These are phyloP conservation scores for Schizonepeta tenuifolia DNA, from an alignment of 257 asterid genomes.

Conservation along the genomic window DNA sequence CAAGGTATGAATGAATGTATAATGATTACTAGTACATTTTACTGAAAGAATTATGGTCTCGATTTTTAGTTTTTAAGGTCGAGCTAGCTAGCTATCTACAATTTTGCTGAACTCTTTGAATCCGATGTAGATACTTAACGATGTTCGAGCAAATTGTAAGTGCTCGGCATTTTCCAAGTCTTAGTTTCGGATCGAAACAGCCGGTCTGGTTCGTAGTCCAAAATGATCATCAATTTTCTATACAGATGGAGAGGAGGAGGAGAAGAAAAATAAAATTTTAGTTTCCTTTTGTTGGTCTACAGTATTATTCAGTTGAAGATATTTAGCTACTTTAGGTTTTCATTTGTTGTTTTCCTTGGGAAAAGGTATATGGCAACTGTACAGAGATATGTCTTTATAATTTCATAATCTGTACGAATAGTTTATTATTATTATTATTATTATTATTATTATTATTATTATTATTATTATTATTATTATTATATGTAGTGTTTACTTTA, in stretches of 20 bases:
- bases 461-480: slow-evolving; percentile 3
- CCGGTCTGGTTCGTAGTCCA: slow-evolving; percentile 20
- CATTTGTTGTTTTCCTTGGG: slow-evolving; percentile 18
- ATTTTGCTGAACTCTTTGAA: background rate
- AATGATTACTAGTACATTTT: background rate
- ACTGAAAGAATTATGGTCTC: background rate
- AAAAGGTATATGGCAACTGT: slow-evolving; percentile 31
- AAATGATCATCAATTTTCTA: too few species aligned
- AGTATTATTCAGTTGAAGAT: slow-evolving; percentile 24
- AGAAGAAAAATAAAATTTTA: slow-evolving; percentile 2
- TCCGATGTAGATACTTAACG: slow-evolving; percentile 58
- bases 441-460: slow-evolving; percentile 5
- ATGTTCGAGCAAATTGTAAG: slow-evolving; percentile 65
- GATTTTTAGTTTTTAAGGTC: background rate
- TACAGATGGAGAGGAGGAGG: background rate
- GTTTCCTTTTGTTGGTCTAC: slow-evolving; percentile 11
- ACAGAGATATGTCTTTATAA: slow-evolving; percentile 30
- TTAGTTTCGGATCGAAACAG: slow-evolving; percentile 37
- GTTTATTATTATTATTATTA: background rate
- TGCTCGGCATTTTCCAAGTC: slow-evolving; percentile 56
- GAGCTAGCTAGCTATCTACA: background rate
- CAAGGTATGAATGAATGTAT: slow-evolving; percentile 51
- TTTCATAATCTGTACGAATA: slow-evolving; percentile 26
- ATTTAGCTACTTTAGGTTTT: slow-evolving; percentile 4
- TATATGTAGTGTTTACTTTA: background rate